Evolutionary conservation across 2,329 filamentous ascomycete genomes (phyloP).

Genomic region (Rhynchosporium secalis): DNA sequence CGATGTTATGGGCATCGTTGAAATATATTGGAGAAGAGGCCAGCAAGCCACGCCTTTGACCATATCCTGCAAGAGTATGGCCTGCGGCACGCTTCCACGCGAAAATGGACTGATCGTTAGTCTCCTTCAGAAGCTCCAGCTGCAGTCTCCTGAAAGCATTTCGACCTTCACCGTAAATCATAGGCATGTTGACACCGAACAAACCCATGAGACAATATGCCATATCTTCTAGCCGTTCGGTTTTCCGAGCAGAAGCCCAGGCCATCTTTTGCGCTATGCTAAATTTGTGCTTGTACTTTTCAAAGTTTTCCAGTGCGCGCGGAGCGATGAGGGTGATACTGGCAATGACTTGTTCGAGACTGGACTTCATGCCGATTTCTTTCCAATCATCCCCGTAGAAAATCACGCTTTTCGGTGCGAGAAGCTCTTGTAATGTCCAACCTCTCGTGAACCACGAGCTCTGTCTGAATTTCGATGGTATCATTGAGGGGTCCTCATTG

Average conservation of each 20-base stretch:
- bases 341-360: not conserved
- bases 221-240: constrained; percentile 5
- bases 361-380: constrained; percentile 4
- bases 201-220: constrained; percentile 15
- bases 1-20: not conserved
- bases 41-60: not conserved
- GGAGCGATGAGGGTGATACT: not conserved
- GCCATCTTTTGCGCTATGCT: constrained; percentile 14
- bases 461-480: not conserved
- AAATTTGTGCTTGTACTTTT: not conserved
- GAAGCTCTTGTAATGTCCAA: constrained; percentile 16
- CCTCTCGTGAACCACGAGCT: constrained; percentile 13
- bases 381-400: constrained; percentile 3
- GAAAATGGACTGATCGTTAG: constrained; percentile 3
- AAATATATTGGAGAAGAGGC: not conserved
- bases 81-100: not conserved
- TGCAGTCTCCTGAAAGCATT: constrained; percentile 7
- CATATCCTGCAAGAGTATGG: not conserved
- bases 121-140: constrained; percentile 8
- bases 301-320: not conserved
- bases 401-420: not conserved
- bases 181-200: constrained; percentile 12
- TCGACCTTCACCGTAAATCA: constrained; percentile 13
- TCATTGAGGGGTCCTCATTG: not conserved
- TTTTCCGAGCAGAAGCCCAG: constrained; percentile 8